Evolutionary conservation across 2,329 filamentous ascomycete genomes (phyloP).

Genomic region (Thielaviopsis populi): DNA sequence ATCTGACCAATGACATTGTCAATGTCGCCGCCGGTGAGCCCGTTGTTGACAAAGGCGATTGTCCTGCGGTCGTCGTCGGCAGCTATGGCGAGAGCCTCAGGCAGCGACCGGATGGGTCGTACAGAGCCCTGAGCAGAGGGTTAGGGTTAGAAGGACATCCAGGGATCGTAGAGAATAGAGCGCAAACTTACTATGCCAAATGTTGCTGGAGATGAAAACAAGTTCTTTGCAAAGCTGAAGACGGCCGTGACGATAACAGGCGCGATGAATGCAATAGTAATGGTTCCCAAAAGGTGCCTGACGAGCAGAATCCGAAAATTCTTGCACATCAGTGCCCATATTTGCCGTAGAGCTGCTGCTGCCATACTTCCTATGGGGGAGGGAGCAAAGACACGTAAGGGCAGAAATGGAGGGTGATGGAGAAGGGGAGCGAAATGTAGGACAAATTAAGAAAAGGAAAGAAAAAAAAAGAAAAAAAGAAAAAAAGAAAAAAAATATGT

Average conservation of each 20-base stretch:
- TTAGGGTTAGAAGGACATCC: not conserved
- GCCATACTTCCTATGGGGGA: constrained; percentile 17
- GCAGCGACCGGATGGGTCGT: constrained; percentile 46
- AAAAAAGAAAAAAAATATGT: too few relatives aligned
- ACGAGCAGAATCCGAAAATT: constrained; percentile 44
- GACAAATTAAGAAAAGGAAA: not conserved
- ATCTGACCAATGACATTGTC: constrained; percentile 53
- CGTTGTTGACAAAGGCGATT: constrained; percentile 67
- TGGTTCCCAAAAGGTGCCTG: constrained; percentile 37
- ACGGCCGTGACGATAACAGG: constrained; percentile 44
- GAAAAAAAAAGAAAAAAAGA: not conserved
- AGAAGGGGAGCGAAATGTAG: not conserved
- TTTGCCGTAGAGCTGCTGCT: constrained; percentile 28
- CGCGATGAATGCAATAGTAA: constrained; percentile 43
- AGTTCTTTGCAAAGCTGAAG: constrained; percentile 59
- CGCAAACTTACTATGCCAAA: constrained; percentile 44
- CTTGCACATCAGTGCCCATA: constrained; percentile 46
- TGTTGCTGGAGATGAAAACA: constrained; percentile 62
- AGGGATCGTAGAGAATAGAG: not conserved
- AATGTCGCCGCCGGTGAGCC: constrained; percentile 53
- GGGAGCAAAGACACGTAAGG: not conserved
- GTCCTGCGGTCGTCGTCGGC: constrained; percentile 44
- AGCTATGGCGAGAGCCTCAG: constrained; percentile 45
- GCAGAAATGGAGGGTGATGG: not conserved
- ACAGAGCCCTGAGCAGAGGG: constrained; percentile 30